phyloP scores from a whole-genome alignment of 495 filamentous ascomycete species.

The Lichenothelia convexa region DNA sequence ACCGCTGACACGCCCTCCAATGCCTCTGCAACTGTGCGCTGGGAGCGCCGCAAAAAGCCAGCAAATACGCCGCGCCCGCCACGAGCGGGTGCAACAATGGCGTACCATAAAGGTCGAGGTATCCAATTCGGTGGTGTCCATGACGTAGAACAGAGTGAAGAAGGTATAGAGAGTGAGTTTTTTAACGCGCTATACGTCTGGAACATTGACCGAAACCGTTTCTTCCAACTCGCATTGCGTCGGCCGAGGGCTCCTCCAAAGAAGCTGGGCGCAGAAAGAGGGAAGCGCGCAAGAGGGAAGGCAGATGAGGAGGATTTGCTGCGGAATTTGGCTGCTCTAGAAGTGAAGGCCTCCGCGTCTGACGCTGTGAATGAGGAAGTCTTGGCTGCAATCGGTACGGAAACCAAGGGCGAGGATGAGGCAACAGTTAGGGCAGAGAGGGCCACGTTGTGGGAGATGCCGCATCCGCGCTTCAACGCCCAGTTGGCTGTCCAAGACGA shows the following conservation, averaged over 20 bases:
- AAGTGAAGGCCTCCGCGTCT: constrained; percentile 43
- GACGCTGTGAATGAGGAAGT: constrained; percentile 32
- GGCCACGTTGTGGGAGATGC: constrained; percentile 49
- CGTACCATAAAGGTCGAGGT: constrained; percentile 77
- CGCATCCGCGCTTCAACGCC: constrained; percentile 75
- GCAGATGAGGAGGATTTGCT: constrained; percentile 83
- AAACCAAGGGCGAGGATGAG: constrained; percentile 27
- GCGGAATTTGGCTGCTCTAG: constrained; percentile 61
- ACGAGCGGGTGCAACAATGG: constrained; percentile 78
- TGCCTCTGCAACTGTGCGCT: constrained; percentile 52
- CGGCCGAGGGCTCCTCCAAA: constrained; percentile 43
- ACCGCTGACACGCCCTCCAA: constrained; percentile 38
- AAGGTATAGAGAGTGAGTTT: constrained; percentile 91
- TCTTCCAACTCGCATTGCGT: constrained; percentile 65
- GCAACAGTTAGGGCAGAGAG: constrained; percentile 31
- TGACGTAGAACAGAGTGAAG: constrained; percentile 83
- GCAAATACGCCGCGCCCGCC: constrained; percentile 72
- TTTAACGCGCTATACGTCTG: constrained; percentile 78
- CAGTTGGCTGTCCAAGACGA: constrained; percentile 83
- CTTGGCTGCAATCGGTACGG: constrained; percentile 9
- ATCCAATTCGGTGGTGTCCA: constrained; percentile 90
- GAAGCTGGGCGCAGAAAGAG: constrained; percentile 39
- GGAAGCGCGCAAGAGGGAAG: constrained; percentile 49
- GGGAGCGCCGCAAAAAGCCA: constrained; percentile 86
- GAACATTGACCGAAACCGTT: constrained; percentile 87